Percentiles rank a stretch among this genome's conserved stretches.
These are phyloP conservation scores for Phenoliferia sp. DNA, from an alignment of 1,284 basidiomycete species.

Conservation along the genomic window DNA sequence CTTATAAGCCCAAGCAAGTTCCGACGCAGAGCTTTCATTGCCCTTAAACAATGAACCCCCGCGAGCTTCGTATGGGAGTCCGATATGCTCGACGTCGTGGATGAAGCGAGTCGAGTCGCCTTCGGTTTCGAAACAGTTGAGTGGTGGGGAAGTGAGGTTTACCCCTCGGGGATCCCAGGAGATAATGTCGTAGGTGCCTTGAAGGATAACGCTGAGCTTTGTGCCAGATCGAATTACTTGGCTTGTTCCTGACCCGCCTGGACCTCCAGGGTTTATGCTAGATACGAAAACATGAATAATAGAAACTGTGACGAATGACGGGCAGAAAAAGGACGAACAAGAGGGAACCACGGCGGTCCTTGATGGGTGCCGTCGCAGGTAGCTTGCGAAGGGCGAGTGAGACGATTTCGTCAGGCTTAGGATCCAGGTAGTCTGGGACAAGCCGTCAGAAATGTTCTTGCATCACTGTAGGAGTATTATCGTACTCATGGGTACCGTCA, in stretches of 20 bases:
- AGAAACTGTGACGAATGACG: constrained; percentile 12
- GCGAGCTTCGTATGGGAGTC: constrained; percentile 8
- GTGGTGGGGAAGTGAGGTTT: constrained; percentile 25
- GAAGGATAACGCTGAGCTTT: constrained; percentile 25
- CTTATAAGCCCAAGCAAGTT: constrained; percentile 9
- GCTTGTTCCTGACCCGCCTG: constrained; percentile 27
- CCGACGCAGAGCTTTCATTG: background rate
- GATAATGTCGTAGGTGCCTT: constrained; percentile 29
- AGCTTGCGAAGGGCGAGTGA: constrained; percentile 35
- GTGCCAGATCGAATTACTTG: constrained; percentile 10
- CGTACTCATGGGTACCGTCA: constrained; percentile 26
- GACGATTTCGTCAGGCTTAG: constrained; percentile 19
- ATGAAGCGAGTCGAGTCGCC: constrained; percentile 15
- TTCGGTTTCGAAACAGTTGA: constrained; percentile 18
- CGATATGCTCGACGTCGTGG: constrained; percentile 16
- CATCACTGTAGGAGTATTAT: no score
- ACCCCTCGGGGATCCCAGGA: constrained; percentile 35
- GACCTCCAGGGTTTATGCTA: constrained; percentile 34
- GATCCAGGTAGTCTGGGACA: constrained; percentile 10
- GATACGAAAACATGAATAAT: background rate
- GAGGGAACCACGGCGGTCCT: constrained; percentile 21
- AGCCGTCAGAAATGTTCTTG: no score
- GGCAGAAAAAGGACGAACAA: constrained; percentile 7
- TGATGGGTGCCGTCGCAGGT: constrained; percentile 13
- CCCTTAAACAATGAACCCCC: constrained; percentile 20